Conservation (phyloP, 2,329 filamentous ascomycete genomes). For the Xylariomycetidae sp. region DNA sequence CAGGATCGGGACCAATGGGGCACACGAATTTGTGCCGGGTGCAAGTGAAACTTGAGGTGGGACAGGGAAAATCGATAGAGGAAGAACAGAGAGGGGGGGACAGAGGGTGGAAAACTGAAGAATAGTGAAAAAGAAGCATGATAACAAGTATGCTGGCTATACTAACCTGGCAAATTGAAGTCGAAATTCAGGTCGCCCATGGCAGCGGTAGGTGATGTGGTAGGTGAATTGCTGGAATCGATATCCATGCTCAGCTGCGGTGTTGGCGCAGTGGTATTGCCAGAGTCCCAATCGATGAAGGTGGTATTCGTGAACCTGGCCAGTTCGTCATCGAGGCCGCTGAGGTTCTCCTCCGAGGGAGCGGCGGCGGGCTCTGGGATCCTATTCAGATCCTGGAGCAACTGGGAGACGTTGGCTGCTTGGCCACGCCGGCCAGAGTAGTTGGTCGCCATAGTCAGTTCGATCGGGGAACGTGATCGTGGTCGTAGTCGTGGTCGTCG, state of each 20-base stretch:
- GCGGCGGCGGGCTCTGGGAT: slow-evolving; percentile 57
- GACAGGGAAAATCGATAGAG: slow-evolving; percentile 1
- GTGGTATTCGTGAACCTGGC: slow-evolving; percentile 78
- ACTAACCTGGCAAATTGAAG: slow-evolving; percentile 26
- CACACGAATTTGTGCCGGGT: no score
- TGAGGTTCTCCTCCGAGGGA: slow-evolving; percentile 54
- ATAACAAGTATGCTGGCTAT: no score
- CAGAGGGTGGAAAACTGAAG: slow-evolving; percentile 1
- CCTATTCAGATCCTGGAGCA: slow-evolving; percentile 80
- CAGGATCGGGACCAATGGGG: no score
- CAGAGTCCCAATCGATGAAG: slow-evolving; percentile 70
- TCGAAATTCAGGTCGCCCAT: slow-evolving; percentile 21
- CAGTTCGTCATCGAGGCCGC: slow-evolving; percentile 62
- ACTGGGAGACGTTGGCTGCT: slow-evolving; percentile 76
- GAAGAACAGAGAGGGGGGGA: neutral
- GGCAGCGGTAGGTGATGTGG: slow-evolving; percentile 20
- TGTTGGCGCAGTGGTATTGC: slow-evolving; percentile 1
- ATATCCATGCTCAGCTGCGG: slow-evolving; percentile 7
- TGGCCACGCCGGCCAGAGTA: slow-evolving; percentile 71
- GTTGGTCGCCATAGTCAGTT: slow-evolving; percentile 20
- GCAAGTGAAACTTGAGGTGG: slow-evolving; percentile 3
- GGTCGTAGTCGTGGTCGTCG: no score
- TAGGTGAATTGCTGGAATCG: slow-evolving; percentile 15
- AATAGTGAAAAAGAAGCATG: slow-evolving; percentile 3
- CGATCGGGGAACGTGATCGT: no score